Percentiles rank a stretch among this genome's conserved stretches.
phyloP scores from a whole-genome alignment of 441 rosid species.

The Jatropha podagrica region DNA sequence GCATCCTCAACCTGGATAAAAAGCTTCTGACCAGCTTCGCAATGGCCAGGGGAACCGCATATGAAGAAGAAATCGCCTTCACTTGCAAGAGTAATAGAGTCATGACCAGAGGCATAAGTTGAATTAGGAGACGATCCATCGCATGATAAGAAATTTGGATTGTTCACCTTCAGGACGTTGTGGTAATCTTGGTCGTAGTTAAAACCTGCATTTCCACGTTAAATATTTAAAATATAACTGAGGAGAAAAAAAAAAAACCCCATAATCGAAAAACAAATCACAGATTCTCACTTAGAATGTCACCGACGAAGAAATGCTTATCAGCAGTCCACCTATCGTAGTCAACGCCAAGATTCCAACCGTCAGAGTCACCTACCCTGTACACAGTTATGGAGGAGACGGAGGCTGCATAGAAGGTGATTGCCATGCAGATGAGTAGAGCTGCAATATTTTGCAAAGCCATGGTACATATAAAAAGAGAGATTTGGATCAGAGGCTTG shows the following conservation, averaged over 20 bases:
- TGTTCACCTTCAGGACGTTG: slow-evolving; percentile 24
- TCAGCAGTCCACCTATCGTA: slow-evolving; percentile 21
- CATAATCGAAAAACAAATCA: neutral
- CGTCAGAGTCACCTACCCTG: slow-evolving; percentile 23
- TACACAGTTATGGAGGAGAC: slow-evolving; percentile 8
- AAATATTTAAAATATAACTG: too few relatives aligned
- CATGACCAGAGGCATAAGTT: slow-evolving; percentile 21
- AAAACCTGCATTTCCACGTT: slow-evolving; percentile 19
- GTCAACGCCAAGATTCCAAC: slow-evolving; percentile 19
- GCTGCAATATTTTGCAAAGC: neutral
- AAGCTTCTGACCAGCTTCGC: neutral
- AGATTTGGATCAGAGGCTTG: neutral
- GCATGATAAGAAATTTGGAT: slow-evolving; percentile 15
- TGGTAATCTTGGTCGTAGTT: slow-evolving; percentile 11
- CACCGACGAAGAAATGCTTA: slow-evolving; percentile 17
- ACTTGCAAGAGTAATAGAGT: slow-evolving; percentile 12
- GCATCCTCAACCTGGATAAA: too few relatives aligned
- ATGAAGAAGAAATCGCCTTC: neutral
- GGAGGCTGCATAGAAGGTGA: slow-evolving; percentile 5
- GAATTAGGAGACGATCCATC: slow-evolving; percentile 16
- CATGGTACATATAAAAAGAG: neutral
- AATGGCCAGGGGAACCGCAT: neutral
- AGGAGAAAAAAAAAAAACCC: neutral
- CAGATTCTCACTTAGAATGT: slow-evolving; percentile 12
- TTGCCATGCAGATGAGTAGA: neutral